Evolutionary conservation across 352 stramenopile species (phyloP).

Genomic region (Phytophthora hibernalis): DNA sequence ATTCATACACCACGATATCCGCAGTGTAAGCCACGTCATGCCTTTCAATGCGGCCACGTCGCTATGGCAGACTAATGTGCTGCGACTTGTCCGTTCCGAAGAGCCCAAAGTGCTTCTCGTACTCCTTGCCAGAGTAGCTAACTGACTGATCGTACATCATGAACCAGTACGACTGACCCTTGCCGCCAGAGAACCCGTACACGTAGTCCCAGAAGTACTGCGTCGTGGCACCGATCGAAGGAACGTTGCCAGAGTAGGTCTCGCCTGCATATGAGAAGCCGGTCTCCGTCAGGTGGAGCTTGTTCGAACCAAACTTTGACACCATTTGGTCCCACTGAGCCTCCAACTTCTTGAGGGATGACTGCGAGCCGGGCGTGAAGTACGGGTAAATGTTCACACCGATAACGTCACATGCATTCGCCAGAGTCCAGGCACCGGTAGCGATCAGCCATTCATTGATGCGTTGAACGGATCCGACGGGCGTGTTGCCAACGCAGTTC

Average conservation of each 20-base stretch:
- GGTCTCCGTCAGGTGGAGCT: constrained; percentile 59
- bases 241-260: constrained; percentile 40
- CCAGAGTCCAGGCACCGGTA: constrained; percentile 39
- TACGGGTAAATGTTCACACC: constrained; percentile 50
- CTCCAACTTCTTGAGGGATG: constrained; percentile 57
- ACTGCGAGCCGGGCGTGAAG: constrained; percentile 51
- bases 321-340: constrained; percentile 52
- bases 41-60: too few relatives aligned
- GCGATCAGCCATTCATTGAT: constrained; percentile 67
- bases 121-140: constrained; percentile 50
- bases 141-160: constrained; percentile 67
- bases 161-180: constrained; percentile 57
- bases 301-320: constrained; percentile 44
- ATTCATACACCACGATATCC: too few relatives aligned
- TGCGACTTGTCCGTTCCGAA: constrained; percentile 47
- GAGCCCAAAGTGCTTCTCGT: constrained; percentile 69
- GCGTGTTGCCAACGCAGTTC: constrained; percentile 51
- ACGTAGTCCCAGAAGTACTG: constrained; percentile 55
- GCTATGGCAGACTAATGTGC: constrained; percentile 46
- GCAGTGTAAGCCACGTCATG: too few relatives aligned
- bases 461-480: constrained; percentile 68
- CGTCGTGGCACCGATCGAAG: constrained; percentile 45
- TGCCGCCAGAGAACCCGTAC: constrained; percentile 32
- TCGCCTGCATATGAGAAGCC: constrained; percentile 58
- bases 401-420: constrained; percentile 38